Evolutionary conservation across 1,139 yeast genomes (phyloP).

Genomic region (Kluyveromyces sp.): DNA sequence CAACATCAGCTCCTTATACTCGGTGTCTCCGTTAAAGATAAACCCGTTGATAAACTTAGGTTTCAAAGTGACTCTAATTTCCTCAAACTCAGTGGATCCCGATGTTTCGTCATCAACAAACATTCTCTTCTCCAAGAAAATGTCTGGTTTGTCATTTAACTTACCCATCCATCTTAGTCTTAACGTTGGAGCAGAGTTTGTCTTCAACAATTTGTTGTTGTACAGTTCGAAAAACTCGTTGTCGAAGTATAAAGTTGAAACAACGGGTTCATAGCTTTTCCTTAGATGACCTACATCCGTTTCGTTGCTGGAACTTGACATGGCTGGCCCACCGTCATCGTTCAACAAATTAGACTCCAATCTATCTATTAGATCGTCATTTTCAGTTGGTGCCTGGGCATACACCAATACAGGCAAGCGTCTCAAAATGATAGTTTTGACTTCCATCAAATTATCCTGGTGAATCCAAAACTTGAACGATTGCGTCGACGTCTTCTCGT

Average conservation of each 20-base stretch:
- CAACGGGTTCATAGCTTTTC: constrained; percentile 65
- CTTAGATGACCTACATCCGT: constrained; percentile 35
- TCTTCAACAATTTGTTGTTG: constrained; percentile 69
- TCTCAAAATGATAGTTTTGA: constrained; percentile 85
- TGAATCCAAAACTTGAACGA: constrained; percentile 93
- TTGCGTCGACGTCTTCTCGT: constrained; percentile 50
- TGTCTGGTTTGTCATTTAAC: constrained; percentile 65
- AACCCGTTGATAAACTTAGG: constrained; percentile 72
- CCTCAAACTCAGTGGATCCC: constrained; percentile 41
- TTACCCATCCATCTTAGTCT: constrained; percentile 91
- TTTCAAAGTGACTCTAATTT: constrained; percentile 54
- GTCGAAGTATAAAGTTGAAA: constrained; percentile 85
- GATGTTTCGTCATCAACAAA: constrained; percentile 53
- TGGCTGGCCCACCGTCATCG: constrained; percentile 32
- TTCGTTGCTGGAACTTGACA: constrained; percentile 19
- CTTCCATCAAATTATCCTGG: constrained; percentile 94
- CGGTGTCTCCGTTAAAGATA: constrained; percentile 40
- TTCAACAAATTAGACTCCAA: constrained; percentile 33
- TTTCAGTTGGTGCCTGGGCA: constrained; percentile 36
- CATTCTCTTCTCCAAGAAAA: constrained; percentile 71
- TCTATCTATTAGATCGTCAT: constrained; percentile 27
- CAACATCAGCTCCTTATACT: constrained; percentile 42
- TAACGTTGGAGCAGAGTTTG: constrained; percentile 66
- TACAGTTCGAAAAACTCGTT: constrained; percentile 76
- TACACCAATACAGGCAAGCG: constrained; percentile 89